Base-by-base conservation (phyloP, 2,329 filamentous ascomycete genomes). In the Claviceps humidiphila region DNA sequence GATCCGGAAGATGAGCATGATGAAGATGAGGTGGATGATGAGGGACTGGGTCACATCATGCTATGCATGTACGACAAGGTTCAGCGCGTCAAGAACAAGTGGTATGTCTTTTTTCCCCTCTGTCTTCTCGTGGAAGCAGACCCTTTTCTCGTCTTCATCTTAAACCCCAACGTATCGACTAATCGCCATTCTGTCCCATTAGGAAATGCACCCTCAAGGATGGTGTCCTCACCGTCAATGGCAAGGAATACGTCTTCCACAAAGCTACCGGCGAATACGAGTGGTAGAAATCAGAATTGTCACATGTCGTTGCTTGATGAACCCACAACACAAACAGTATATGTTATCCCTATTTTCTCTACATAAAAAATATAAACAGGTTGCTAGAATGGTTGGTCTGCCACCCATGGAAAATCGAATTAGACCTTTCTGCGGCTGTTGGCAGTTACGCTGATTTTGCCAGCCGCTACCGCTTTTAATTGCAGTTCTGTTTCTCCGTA, bases 31-130 rank as follows among this genome's bases (percentile, higher is more conserved):
- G 90, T 93, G 49, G 87, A 89, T 14, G 89, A 94, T 55, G 90
- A 95, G 44, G 80, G 83, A 39, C 80, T 86, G 58, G 84, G 85
- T 1, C 87, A 95, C 60, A 90, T 94, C 65, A 97, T 98, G 87
- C 82, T 98, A 42, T 98, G 93, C 74, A 96, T 95, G 66, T 98
- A 98, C 66, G 93, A 98, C 74, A 98, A 98, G 74, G 93, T 98
- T 9, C 91, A 97, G 71, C 80, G 93, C 47, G 93, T 97, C 63
- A 98, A 98, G 82, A 98, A 97, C 73, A 98, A 93, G 80, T 93
- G 87, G 87, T 83, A 66, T 50, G 76, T 70, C 16, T 45, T 34
- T 22, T 22, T 16, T 47, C 9, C 45, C 5, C n/a, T 20, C 50
- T 9, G n/a, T 14, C 16, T 34, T 30, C 24, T 30, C 26, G 26